Conservation (phyloP, 2,329 filamentous ascomycete species). For the Sphaerulina populicola region DNA sequence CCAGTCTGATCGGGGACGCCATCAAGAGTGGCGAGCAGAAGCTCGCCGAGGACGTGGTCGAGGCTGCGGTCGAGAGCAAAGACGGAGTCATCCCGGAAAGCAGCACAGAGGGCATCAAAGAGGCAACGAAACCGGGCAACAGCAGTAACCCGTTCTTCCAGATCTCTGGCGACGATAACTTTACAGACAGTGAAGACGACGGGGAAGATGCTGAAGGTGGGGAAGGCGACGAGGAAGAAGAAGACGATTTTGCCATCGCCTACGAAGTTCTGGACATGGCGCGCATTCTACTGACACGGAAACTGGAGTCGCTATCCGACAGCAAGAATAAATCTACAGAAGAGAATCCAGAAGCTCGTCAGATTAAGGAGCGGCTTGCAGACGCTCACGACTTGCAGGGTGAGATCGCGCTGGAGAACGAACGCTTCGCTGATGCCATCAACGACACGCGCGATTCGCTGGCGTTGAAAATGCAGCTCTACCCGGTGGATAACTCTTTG, state of each 20-base stretch:
- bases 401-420: constrained; percentile 95
- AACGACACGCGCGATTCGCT: constrained; percentile 71
- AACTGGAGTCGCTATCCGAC: constrained; percentile 43
- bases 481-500: constrained; percentile 70
- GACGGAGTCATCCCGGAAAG: constrained; percentile 37
- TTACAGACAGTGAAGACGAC: constrained; percentile 65
- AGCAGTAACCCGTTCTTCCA: constrained; percentile 75
- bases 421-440: constrained; percentile 83
- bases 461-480: constrained; percentile 68
- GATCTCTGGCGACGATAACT: constrained; percentile 90
- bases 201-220: constrained; percentile 39
- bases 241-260: constrained; percentile 56
- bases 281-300: constrained; percentile 51
- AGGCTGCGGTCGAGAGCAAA: constrained; percentile 38
- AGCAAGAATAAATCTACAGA: constrained; percentile 39
- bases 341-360: constrained; percentile 39
- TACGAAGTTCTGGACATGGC: constrained; percentile 58
- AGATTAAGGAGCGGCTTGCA: constrained; percentile 75
- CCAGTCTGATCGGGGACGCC: constrained; percentile 26
- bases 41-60: constrained; percentile 36
- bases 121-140: constrained; percentile 35
- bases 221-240: constrained; percentile 44
- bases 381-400: constrained; percentile 91
- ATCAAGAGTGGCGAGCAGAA: constrained; percentile 35
- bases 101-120: constrained; percentile 37